Conservation (phyloP, 306 rosid genomes). For the Trifolium dubium region DNA sequence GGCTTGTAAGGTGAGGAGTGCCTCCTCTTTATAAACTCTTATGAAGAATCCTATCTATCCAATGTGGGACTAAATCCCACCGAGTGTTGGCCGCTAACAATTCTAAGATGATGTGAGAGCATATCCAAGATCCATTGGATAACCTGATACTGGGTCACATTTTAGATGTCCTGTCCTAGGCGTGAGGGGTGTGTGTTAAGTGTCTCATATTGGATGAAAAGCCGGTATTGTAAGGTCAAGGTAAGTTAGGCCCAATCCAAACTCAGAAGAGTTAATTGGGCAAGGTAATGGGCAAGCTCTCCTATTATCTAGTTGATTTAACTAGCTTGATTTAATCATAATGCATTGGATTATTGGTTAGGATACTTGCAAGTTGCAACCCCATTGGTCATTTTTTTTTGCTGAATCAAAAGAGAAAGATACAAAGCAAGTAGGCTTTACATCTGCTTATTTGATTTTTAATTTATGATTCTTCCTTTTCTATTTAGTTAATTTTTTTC, state of each 20-base stretch:
- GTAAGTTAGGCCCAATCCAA: neutral
- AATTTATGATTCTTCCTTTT: slow-evolving; percentile 7
- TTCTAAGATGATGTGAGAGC: neutral
- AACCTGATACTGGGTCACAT: neutral
- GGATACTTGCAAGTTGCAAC: neutral
- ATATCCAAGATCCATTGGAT: neutral
- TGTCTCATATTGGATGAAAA: neutral
- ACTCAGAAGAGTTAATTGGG: neutral
- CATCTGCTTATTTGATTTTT: neutral
- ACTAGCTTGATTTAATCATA: neutral
- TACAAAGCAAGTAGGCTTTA: slow-evolving; percentile 1
- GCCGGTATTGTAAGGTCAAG: neutral
- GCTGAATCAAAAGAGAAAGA: slow-evolving; percentile 7
- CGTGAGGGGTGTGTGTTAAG: neutral
- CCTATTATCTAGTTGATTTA: slow-evolving; percentile 12
- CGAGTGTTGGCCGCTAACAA: neutral
- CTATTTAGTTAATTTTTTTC: neutral
- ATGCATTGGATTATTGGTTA: neutral
- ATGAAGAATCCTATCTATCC: too few species aligned
- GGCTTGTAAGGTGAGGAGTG: too few species aligned
- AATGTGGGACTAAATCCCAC: too few species aligned
- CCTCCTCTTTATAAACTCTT: too few species aligned
- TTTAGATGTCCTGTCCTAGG: neutral
- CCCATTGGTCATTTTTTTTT: neutral
- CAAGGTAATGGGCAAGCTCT: slow-evolving; percentile 1